Percentiles rank a stretch among this genome's conserved stretches.
phyloP scores from a whole-genome alignment of 2,329 filamentous ascomycete genomes.

The Falciphora oryzae region DNA sequence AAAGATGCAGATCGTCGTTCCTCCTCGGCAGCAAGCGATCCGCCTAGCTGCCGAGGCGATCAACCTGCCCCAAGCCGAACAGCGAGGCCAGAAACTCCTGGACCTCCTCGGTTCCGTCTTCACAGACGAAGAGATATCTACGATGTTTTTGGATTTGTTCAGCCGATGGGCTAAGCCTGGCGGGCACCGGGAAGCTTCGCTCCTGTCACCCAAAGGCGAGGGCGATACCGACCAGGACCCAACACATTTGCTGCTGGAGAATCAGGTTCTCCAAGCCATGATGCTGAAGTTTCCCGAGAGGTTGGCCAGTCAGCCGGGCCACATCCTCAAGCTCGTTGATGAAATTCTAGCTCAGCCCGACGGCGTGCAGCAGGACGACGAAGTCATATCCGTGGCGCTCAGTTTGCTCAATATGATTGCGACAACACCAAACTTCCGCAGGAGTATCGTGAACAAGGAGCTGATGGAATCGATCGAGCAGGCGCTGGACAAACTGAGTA shows the following conservation, averaged over 20 bases:
- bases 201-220: constrained; percentile 20
- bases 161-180: constrained; percentile 46
- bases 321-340: constrained; percentile 58
- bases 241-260: constrained; percentile 43
- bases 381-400: constrained; percentile 43
- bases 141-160: constrained; percentile 55
- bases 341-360: constrained; percentile 47
- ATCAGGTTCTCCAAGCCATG: constrained; percentile 59
- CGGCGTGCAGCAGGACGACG: constrained; percentile 38
- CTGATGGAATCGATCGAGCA: constrained; percentile 40
- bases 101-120: constrained; percentile 42
- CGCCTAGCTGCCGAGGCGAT: background rate
- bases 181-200: constrained; percentile 20
- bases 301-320: constrained; percentile 56
- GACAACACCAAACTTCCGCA: constrained; percentile 51
- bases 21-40: constrained; percentile 15
- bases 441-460: constrained; percentile 35
- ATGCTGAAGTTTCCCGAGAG: constrained; percentile 58
- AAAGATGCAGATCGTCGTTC: constrained; percentile 44
- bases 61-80: constrained; percentile 33
- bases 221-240: constrained; percentile 23
- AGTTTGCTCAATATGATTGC: constrained; percentile 57
- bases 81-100: constrained; percentile 42
- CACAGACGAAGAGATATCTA: constrained; percentile 50
- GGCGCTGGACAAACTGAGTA: constrained; percentile 40